Evolutionary conservation across 768 basidiomycete species (phyloP), one percentile per base, ranked within the genome.

Genomic region (Lactarius pseudohatsudake): DNA sequence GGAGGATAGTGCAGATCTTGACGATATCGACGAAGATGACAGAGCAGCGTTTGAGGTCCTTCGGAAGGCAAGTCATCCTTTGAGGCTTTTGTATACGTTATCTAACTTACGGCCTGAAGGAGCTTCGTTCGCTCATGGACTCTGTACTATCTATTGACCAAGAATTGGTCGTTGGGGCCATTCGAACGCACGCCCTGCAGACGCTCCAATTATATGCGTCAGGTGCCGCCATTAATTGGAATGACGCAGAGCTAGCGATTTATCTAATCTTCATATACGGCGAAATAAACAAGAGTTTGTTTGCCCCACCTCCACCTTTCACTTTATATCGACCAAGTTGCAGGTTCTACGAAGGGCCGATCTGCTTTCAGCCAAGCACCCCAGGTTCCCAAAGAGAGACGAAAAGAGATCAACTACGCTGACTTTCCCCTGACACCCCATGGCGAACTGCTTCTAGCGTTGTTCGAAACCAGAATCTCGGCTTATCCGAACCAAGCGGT

Each of bases 191-290:
- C 34, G 87, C 93, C 11, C 75, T 91, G 67, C 84, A 84, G 66
- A 96, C 92, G 0, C 82, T 97, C 38, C 84, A 88, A 6, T 82
- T 86, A 1, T 91, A 89, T 71, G 81, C 83, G 59, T 87, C 79
- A 66, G 86, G 90, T 0, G 76, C 84, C 0, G 74, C 81, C 20
- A 76, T 97, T 41, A 84, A 90, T 66, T 98, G 97, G 97, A 87
- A 94, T 71, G 90, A 96, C 69, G 93, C 91, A 3, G 97, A 99
- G 76, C 82, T 98, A 22, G 94, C 92, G 0, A 80, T 96, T n/a
- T 94, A 94, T 75, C 82, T 98, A 30, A 87, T 98, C 11, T 98
- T 88, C 74, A 91, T 96, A 40, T 98, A 92, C 72, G 96, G 96
- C 53, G 95, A 97, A 75, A 86, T 96, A 70, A 88, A 86, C 76